Conservation (phyloP, 805 yeast species). For the Metschnikowia sp. region DNA sequence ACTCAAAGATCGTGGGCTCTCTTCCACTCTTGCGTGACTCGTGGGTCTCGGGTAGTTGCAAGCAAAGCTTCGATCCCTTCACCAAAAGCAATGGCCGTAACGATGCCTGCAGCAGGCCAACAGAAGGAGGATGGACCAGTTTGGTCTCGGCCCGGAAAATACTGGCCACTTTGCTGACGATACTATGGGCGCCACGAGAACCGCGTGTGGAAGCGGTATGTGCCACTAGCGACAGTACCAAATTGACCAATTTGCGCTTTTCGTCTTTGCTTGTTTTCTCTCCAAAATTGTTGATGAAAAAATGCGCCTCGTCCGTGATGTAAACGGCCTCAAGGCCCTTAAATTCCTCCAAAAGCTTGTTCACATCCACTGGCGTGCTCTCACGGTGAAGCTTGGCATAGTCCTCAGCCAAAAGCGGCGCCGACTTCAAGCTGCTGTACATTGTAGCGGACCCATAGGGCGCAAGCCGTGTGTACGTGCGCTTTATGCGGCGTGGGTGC, state of each 20-base stretch:
- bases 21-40: too few relatives aligned
- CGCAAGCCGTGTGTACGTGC: background rate
- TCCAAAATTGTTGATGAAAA: slow-evolving; percentile 2
- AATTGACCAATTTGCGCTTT: background rate
- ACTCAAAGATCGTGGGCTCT: too few relatives aligned
- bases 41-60: too few relatives aligned
- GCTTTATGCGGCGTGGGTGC: background rate
- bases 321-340: slow-evolving; percentile 3
- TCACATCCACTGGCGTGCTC: slow-evolving; percentile 1
- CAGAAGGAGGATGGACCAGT: too few relatives aligned
- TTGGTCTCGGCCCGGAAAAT: too few relatives aligned
- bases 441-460: background rate
- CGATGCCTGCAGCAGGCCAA: too few relatives aligned
- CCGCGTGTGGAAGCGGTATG: background rate
- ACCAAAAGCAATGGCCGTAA: slow-evolving; percentile 1
- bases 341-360: background rate
- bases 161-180: too few relatives aligned
- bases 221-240: background rate
- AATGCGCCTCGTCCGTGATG: slow-evolving; percentile 1
- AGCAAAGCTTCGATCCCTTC: background rate
- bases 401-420: background rate
- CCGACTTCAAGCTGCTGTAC: background rate
- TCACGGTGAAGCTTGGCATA: background rate
- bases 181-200: background rate
- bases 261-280: too few relatives aligned